Percentiles rank a stretch among this genome's conserved stretches.
Conservation (phyloP, 495 filamentous ascomycete species). For the Aspergillus sparsus region DNA sequence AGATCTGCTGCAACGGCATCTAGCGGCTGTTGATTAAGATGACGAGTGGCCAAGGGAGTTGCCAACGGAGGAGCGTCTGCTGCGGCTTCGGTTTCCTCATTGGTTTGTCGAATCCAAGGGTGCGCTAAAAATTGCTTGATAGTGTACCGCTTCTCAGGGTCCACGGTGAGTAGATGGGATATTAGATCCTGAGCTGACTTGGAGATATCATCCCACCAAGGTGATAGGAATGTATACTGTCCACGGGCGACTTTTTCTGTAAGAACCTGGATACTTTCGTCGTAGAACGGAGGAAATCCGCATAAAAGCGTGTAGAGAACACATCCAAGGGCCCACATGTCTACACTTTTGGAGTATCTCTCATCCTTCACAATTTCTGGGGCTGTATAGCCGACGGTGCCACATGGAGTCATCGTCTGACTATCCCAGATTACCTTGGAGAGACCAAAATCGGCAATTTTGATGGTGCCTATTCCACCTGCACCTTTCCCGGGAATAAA, state of each 20-base stretch:
- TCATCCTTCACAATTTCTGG: slow-evolving; percentile 99
- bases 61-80: slow-evolving; percentile 75
- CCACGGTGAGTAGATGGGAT: slow-evolving; percentile 85
- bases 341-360: slow-evolving; percentile 96
- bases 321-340: slow-evolving; percentile 99
- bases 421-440: slow-evolving; percentile 98
- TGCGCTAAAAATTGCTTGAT: slow-evolving; percentile 90
- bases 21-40: slow-evolving; percentile 43
- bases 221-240: slow-evolving; percentile 96
- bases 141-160: slow-evolving; percentile 84
- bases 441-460: slow-evolving; percentile 96
- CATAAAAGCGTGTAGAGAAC: slow-evolving; percentile 96
- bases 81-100: slow-evolving; percentile 76
- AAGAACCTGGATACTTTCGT: slow-evolving; percentile 94
- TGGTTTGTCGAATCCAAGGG: slow-evolving; percentile 80
- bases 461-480: slow-evolving; percentile 94
- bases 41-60: slow-evolving; percentile 59
- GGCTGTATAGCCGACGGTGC: slow-evolving; percentile 97
- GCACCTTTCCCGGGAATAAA: slow-evolving; percentile 79
- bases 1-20: slow-evolving; percentile 39
- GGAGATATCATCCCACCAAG: slow-evolving; percentile 99
- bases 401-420: slow-evolving; percentile 98
- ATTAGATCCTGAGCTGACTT: slow-evolving; percentile 93
- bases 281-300: slow-evolving; percentile 98
- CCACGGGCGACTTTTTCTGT: slow-evolving; percentile 97